Base-by-base conservation (phyloP, 257 asterid species). In the Solanum ossicruentum region DNA sequence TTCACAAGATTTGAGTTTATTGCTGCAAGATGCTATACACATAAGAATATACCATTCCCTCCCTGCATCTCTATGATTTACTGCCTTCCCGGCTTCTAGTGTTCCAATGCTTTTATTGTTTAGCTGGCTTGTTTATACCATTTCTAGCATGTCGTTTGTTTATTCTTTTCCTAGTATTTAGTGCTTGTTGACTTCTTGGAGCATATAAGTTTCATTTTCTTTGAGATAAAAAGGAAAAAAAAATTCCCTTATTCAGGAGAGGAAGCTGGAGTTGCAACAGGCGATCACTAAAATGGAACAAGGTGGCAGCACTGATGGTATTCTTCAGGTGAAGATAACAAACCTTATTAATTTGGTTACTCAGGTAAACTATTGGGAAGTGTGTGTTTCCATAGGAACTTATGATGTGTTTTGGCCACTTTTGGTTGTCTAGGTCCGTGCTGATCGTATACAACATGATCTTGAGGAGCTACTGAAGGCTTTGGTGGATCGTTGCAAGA, bases 291-390 rank as follows among this genome's bases (percentile, higher is more conserved):
- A 92, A 94, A 93, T 97, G 94, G 99, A 97, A 89, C 99, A 97
- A 90, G 99, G 99, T 86, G 99, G 99, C 87, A 97, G 99, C 89
- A 96, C 95, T 78, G 99, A 97, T 89, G 99, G 99, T 87, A 93
- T 97, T 90, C 99, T 97, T 90, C 98, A 97, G 98, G 99, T 97
- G 83, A 89, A 80, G 51, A 67, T 73, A 73, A 77, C 84, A 32
- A 58, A 65, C 71, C 32, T 36, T 26, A 15, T 52, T 78, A 52
- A 56, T 52, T 78, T 78, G 65, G 45, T 78, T 52, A 52, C 47
- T 51, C 81, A 8, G 61, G 81, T 52, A 52, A 52, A 52, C 39
- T 52, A 55, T 52, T 2, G 47, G 49, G 65, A 52, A 26, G 15
- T 26, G 17, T 52, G n/a, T 26, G 8, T 77, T 78, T 15, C n/a